Evolutionary conservation across 2,329 filamentous ascomycete genomes (phyloP).

Genomic region (Thelonectria rubi): DNA sequence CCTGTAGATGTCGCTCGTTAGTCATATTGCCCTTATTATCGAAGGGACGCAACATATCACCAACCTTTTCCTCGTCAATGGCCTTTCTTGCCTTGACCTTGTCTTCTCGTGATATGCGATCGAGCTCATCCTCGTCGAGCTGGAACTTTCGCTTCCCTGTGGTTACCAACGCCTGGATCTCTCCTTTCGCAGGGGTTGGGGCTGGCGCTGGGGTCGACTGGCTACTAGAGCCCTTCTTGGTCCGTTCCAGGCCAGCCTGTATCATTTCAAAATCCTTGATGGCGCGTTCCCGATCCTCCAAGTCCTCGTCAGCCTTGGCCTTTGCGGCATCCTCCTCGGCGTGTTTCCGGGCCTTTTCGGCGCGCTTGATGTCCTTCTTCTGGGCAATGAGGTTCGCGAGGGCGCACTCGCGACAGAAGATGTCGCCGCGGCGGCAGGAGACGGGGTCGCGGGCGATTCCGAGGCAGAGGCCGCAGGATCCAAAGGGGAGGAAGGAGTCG

Average conservation of each 20-base stretch:
- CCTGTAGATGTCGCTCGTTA: constrained; percentile 48
- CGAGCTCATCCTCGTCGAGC: constrained; percentile 79
- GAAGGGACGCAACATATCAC: constrained; percentile 6
- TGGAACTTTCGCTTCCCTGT: constrained; percentile 73
- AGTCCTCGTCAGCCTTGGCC: constrained; percentile 67
- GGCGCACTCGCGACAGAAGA: constrained; percentile 96
- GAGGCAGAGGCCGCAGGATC: constrained; percentile 87
- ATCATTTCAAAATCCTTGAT: constrained; percentile 85
- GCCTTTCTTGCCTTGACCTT: constrained; percentile 73
- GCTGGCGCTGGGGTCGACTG: constrained; percentile 35
- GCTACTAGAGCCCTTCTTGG: constrained; percentile 51
- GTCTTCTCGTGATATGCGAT: constrained; percentile 74
- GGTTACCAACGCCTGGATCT: constrained; percentile 21
- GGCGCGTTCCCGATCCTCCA: constrained; percentile 74
- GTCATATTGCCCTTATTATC: neutral
- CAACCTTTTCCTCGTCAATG: constrained; percentile 76
- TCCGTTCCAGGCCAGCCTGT: constrained; percentile 71
- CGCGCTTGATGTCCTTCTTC: constrained; percentile 87
- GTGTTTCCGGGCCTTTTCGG: constrained; percentile 72
- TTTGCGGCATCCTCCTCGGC: constrained; percentile 70
- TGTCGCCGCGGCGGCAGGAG: constrained; percentile 82
- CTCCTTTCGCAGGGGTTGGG: constrained; percentile 30
- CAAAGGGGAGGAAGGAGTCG: constrained; percentile 93
- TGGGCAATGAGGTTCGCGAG: constrained; percentile 90
- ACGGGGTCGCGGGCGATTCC: constrained; percentile 83